Evolutionary conservation across 2,329 filamentous ascomycete genomes (phyloP).

Genomic region (Colletotrichum sp.): DNA sequence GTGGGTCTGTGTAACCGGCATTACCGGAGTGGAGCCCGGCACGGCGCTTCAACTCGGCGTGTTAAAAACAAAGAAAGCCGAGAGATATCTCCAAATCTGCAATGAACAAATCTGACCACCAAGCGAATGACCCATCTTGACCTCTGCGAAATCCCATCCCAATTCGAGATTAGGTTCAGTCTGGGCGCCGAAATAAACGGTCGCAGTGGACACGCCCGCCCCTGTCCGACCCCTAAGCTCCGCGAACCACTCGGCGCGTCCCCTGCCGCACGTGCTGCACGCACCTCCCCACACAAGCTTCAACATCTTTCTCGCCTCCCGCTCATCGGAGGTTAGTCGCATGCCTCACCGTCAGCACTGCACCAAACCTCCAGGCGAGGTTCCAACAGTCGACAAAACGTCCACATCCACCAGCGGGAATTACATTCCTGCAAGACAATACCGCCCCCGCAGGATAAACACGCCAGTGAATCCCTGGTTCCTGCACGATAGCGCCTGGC

Average conservation of each 20-base stretch:
- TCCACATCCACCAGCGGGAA: not conserved
- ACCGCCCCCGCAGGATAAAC: not conserved
- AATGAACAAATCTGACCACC: not conserved
- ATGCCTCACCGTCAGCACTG: not conserved
- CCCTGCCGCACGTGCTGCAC: conserved; percentile 19
- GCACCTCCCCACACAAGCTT: not conserved
- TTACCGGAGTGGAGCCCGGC: not conserved
- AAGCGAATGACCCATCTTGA: too few species aligned
- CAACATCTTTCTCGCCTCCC: not conserved
- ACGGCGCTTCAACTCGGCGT: not conserved
- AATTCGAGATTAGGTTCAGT: not conserved
- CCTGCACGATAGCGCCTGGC: not conserved
- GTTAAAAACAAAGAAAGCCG: not conserved
- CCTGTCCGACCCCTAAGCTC: conserved; percentile 4
- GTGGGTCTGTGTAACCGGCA: not conserved
- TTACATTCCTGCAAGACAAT: not conserved
- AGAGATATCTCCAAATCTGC: not conserved
- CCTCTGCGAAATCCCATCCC: not conserved
- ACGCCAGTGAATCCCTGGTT: not conserved
- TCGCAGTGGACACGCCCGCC: not conserved
- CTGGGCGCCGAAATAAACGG: not conserved
- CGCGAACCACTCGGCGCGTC: conserved; percentile 17
- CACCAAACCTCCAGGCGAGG: not conserved
- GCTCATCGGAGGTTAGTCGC: not conserved
- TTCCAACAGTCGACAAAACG: not conserved